These are phyloP conservation scores for Athelia psychrophila DNA, from an alignment of 1,284 basidiomycete species.

Conservation along the genomic window DNA sequence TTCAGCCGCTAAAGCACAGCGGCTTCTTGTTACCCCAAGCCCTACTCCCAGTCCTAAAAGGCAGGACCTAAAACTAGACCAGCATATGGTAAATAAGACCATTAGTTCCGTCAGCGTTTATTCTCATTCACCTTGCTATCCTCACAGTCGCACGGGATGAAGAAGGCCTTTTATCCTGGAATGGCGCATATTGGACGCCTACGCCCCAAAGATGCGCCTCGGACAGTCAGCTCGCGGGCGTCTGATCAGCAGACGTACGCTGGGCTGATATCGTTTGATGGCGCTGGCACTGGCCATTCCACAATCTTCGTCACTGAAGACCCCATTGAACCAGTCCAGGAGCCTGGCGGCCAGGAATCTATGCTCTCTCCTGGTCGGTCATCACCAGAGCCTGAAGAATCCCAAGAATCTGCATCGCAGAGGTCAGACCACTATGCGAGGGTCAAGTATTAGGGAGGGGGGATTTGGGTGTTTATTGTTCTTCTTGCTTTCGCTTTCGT, in stretches of 20 bases:
- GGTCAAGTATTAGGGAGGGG: too few species aligned
- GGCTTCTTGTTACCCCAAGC: constrained; percentile 6
- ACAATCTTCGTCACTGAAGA: not conserved
- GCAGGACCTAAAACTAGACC: not conserved
- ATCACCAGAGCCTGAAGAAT: too few species aligned
- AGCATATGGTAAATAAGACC: too few species aligned
- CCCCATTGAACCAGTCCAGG: not conserved
- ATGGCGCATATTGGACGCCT: not conserved
- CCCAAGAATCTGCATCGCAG: too few species aligned
- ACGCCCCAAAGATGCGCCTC: constrained; percentile 1
- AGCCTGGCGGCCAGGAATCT: not conserved
- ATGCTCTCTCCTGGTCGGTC: too few species aligned
- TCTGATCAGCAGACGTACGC: constrained; percentile 11
- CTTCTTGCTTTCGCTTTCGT: not conserved
- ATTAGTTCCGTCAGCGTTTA: too few species aligned
- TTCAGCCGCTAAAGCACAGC: constrained; percentile 1
- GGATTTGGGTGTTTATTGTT: too few species aligned
- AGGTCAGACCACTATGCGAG: too few species aligned
- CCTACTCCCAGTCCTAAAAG: constrained; percentile 7
- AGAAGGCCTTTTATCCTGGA: constrained; percentile 6
- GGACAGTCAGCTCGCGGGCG: constrained; percentile 13
- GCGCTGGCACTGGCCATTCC: constrained; percentile 1
- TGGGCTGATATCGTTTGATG: constrained; percentile 11
- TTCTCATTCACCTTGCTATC: not conserved
- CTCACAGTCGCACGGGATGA: constrained; percentile 9